These are phyloP conservation scores for Dentipellis sp. DNA, from an alignment of 768 basidiomycete species.

Conservation along the genomic window DNA sequence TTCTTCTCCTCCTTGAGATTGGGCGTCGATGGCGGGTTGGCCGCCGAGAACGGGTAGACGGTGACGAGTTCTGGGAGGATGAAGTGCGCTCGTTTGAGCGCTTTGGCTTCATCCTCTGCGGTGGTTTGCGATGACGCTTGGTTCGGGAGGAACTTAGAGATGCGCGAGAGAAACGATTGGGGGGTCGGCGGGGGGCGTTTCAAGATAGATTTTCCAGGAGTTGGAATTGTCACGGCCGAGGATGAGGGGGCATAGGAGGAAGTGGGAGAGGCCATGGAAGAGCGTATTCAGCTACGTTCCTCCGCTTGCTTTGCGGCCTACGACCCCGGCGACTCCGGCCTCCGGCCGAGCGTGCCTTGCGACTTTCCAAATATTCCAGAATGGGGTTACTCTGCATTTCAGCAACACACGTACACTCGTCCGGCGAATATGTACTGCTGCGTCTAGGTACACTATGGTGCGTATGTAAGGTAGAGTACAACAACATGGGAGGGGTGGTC, in stretches of 20 bases:
- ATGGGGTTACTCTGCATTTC: too few species aligned
- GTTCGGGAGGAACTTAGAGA: conserved; percentile 66
- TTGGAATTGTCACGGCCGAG: conserved; percentile 72
- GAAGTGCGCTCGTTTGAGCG: conserved; percentile 85
- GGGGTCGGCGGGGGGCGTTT: conserved; percentile 66
- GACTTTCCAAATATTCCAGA: background rate
- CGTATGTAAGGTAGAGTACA: too few species aligned
- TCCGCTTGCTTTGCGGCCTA: too few species aligned
- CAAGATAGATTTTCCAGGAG: conserved; percentile 74
- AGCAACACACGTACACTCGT: too few species aligned
- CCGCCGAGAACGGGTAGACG: conserved; percentile 82
- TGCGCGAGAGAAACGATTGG: conserved; percentile 60
- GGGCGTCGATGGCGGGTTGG: conserved; percentile 77
- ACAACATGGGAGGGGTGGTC: too few species aligned
- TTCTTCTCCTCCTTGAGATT: conserved; percentile 74
- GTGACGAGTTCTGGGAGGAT: conserved; percentile 80
- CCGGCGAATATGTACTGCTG: too few species aligned
- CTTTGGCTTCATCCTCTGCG: conserved; percentile 37
- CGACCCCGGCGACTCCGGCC: too few species aligned
- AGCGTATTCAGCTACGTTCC: background rate
- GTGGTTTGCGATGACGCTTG: conserved; percentile 24
- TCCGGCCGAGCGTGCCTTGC: too few species aligned
- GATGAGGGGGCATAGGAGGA: conserved; percentile 64
- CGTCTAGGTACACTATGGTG: too few species aligned
- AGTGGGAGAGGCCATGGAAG: conserved; percentile 21